Conservation (phyloP, 2,329 filamentous ascomycete genomes). For the Sporothrix mexicana region DNA sequence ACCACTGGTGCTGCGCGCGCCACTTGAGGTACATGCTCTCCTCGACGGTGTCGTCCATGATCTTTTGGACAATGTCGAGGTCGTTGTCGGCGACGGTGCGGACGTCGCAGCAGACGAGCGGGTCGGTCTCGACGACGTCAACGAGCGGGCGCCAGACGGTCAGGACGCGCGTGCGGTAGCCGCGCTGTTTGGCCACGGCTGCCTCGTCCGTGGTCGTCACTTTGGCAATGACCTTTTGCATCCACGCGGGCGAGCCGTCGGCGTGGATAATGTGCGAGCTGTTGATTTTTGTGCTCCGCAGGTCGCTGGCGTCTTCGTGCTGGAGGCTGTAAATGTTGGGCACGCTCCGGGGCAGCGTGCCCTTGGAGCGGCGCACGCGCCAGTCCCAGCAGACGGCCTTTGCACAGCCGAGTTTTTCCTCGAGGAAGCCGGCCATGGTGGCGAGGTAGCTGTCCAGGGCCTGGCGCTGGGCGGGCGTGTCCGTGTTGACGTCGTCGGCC, state of each 20-base stretch:
- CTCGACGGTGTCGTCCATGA: neutral
- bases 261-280: constrained; percentile 10
- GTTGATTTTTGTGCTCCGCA: constrained; percentile 2
- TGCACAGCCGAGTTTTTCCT: neutral
- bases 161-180: too few species aligned
- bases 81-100: neutral
- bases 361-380: constrained; percentile 2
- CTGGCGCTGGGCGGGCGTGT: neutral
- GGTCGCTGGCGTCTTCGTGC: neutral
- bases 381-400: constrained; percentile 3
- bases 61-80: constrained; percentile 5
- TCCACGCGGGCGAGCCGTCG: constrained; percentile 1
- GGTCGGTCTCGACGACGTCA: neutral
- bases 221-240: constrained; percentile 7
- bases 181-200: neutral
- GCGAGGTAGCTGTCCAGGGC: neutral
- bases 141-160: neutral
- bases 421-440: neutral
- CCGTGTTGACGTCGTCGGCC: neutral
- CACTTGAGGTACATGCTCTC: constrained; percentile 3
- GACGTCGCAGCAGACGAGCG: neutral
- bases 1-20: neutral
- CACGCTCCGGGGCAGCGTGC: neutral
- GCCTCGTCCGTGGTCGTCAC: neutral
- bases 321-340: constrained; percentile 8